These are phyloP conservation scores for Blepharisma japonicum DNA, from an alignment of 73 alveolate species.

Conservation along the genomic window DNA sequence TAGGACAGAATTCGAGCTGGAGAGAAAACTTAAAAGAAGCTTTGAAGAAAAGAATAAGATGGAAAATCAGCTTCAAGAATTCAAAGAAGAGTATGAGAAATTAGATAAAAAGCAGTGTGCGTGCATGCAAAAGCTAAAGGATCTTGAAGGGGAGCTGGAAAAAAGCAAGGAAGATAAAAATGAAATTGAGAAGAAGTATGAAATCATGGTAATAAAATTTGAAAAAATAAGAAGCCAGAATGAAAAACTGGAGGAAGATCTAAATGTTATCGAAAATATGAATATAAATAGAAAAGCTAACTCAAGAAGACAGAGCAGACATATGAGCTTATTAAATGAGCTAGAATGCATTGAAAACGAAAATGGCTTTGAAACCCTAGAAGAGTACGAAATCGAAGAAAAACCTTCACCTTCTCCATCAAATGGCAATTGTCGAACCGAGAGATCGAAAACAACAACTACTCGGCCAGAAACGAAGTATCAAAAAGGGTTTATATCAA, in stretches of 20 bases:
- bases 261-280: neutral
- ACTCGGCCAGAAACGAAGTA: too few species aligned
- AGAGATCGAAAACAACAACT: too few species aligned
- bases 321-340: neutral
- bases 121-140: neutral
- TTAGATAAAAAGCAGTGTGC: neutral
- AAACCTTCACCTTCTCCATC: too few species aligned
- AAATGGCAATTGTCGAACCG: too few species aligned
- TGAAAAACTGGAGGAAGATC: conserved; percentile 22
- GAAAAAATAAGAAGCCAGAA: neutral
- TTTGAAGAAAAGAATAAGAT: neutral
- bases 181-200: neutral
- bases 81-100: neutral
- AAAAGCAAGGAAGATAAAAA: neutral
- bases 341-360: neutral
- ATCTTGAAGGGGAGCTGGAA: neutral
- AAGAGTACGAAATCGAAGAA: too few species aligned
- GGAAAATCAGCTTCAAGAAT: neutral
- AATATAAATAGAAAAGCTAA: neutral
- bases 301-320: neutral
- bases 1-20: neutral
- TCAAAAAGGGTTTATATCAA: too few species aligned
- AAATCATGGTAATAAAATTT: neutral
- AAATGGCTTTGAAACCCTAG: neutral
- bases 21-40: neutral